Evolutionary conservation across 345 rosid species (phyloP), one percentile per base, ranked within the genome.

Genomic region (Theobroma cacao): DNA sequence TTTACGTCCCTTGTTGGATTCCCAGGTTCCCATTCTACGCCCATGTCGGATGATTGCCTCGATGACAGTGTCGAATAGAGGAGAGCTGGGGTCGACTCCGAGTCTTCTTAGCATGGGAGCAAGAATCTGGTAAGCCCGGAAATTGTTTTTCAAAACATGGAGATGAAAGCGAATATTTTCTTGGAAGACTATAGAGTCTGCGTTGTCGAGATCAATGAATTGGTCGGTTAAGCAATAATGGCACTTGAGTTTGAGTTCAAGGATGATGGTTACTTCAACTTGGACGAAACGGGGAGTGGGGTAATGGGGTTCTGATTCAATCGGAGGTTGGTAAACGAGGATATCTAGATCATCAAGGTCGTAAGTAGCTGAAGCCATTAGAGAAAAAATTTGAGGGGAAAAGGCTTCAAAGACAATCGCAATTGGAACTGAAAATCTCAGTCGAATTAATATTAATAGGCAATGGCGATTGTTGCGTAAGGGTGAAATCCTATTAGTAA

Each of bases 11-110:
- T 3, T 4, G 12, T 53, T 6, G 28, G 26, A 53, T 11, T 10
- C 5, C 31, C 0, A 0, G 1, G 2, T n/a, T 7, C 30, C 14
- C 1, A 9, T 0, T 7, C 2, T 1, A 56, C 4, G 1, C 2
- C 59, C 59, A 2, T 0, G 26, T 53, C n/a, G 2, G 1, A n/a
- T 7, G 6, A 26, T 58, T 24, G 24, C 33, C 1, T 58, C 5
- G 12, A 26, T 22, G 33, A 24, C 0, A 18, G 18, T 20, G 24
- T 4, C 4, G 20, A 10, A 20, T 5, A 3, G 4, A 52, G 1
- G 8, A 52, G 58, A 52, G 9, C 0, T 18, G 18, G 58, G 55
- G 22, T 3, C 1, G 13, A 56, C 0, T 22, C 13, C 3, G 61
- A 55, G 28, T 52, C 22, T 6, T 18, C 26, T 18, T 1, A 53